Percentiles rank a stretch among this genome's conserved stretches.
These are phyloP conservation scores for Suhomyces ambrosiae DNA, from an alignment of 1,139 yeast species.

Conservation along the genomic window DNA sequence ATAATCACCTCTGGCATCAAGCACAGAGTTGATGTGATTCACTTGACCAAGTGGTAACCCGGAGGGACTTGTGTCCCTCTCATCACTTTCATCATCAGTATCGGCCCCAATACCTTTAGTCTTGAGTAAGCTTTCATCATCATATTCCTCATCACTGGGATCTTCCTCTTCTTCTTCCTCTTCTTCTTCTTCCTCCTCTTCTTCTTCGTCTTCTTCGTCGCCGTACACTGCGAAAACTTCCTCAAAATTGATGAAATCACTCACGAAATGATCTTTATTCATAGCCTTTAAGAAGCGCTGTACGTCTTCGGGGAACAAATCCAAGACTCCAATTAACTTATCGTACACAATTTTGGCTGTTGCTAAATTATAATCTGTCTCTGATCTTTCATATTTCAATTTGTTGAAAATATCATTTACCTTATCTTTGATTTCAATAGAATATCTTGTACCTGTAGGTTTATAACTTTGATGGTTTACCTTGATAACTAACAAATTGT, in stretches of 20 bases:
- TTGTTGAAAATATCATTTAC: slow-evolving; percentile 20
- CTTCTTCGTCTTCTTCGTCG: slow-evolving; percentile 15
- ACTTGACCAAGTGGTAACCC: slow-evolving; percentile 11
- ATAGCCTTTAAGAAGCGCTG: slow-evolving; percentile 25
- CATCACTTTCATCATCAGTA: slow-evolving; percentile 17
- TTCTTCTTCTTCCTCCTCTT: slow-evolving; percentile 13
- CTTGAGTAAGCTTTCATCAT: slow-evolving; percentile 14
- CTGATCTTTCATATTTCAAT: slow-evolving; percentile 20
- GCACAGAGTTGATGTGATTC: slow-evolving; percentile 12
- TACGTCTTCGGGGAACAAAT: slow-evolving; percentile 23
- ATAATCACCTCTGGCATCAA: slow-evolving; percentile 6
- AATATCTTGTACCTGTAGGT: slow-evolving; percentile 20
- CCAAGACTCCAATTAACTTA: slow-evolving; percentile 22
- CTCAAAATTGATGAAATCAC: slow-evolving; percentile 35
- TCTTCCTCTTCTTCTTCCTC: slow-evolving; percentile 17
- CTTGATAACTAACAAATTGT: slow-evolving; percentile 32
- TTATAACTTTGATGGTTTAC: slow-evolving; percentile 25
- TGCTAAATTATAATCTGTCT: slow-evolving; percentile 23
- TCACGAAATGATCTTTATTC: slow-evolving; percentile 32
- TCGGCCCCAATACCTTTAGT: slow-evolving; percentile 14
- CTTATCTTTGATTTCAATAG: slow-evolving; percentile 16
- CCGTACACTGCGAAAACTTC: slow-evolving; percentile 17
- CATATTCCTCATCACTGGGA: slow-evolving; percentile 16
- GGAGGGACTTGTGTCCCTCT: slow-evolving; percentile 1
- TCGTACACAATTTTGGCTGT: slow-evolving; percentile 34